Evolutionary conservation across 1,139 yeast genomes (phyloP).

Genomic region (Tardiomyces blankii): DNA sequence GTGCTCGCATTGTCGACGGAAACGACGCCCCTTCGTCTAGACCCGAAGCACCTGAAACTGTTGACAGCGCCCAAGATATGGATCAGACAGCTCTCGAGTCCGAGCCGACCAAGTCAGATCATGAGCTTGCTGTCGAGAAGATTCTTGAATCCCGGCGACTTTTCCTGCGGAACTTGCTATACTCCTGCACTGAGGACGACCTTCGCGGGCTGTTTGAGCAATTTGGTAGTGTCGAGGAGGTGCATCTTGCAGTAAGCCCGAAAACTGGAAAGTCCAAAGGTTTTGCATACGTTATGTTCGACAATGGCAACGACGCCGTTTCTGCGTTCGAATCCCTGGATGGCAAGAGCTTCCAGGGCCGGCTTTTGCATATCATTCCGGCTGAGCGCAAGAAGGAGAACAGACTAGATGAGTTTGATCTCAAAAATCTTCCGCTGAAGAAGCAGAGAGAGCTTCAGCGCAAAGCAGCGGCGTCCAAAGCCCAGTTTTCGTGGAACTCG

Average conservation of each 20-base stretch:
- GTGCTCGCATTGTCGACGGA: conserved; percentile 51
- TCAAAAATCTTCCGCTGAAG: conserved; percentile 82
- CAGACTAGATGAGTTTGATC: conserved; percentile 75
- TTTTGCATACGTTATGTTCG: conserved; percentile 74
- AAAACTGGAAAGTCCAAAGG: conserved; percentile 90
- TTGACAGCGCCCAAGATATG: conserved; percentile 1
- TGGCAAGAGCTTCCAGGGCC: conserved; percentile 88
- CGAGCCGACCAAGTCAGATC: conserved; percentile 7
- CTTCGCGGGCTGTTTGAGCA: conserved; percentile 45
- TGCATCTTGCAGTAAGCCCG: conserved; percentile 85
- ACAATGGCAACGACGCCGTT: conserved; percentile 57
- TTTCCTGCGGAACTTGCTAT: conserved; percentile 77
- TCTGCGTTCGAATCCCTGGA: conserved; percentile 65
- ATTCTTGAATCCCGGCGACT: conserved; percentile 69
- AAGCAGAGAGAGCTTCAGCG: conserved; percentile 79
- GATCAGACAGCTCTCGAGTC: conserved; percentile 16
- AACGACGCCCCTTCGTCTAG: conserved; percentile 12
- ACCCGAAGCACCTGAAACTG: background rate
- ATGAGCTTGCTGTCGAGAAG: conserved; percentile 29
- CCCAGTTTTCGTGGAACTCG: conserved; percentile 92
- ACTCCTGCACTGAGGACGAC: conserved; percentile 72
- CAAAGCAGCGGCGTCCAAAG: conserved; percentile 72
- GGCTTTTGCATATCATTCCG: conserved; percentile 81
- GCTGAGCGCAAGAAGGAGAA: conserved; percentile 67
- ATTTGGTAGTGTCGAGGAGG: conserved; percentile 37